phyloP scores from a whole-genome alignment of 805 yeast genomes.

The Wickerhamiella kurtzmanii region DNA sequence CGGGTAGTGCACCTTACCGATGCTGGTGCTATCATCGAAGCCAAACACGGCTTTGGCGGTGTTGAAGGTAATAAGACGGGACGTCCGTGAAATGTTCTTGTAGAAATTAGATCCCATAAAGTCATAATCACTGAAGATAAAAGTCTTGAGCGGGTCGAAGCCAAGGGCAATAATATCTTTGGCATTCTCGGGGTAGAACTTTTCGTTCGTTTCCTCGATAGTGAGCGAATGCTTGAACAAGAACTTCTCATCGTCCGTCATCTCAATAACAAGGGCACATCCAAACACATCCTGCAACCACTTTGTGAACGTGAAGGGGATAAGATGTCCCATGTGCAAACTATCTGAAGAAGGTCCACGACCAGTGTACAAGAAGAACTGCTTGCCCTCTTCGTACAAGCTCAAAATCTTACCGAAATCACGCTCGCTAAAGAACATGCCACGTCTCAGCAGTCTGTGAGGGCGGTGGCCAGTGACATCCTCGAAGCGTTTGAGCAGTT shows the following conservation, averaged over 20 bases:
- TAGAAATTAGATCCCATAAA: constrained; percentile 91
- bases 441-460: constrained; percentile 79
- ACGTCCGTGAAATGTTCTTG: constrained; percentile 82
- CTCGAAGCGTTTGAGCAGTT: constrained; percentile 61
- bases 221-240: constrained; percentile 82
- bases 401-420: constrained; percentile 53
- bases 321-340: constrained; percentile 94
- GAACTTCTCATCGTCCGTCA: constrained; percentile 95
- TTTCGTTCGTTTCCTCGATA: constrained; percentile 66
- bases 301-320: constrained; percentile 88
- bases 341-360: constrained; percentile 92
- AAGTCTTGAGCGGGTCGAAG: constrained; percentile 87
- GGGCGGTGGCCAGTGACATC: constrained; percentile 81
- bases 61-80: constrained; percentile 92
- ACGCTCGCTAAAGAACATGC: constrained; percentile 84
- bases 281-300: constrained; percentile 98
- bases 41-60: constrained; percentile 97
- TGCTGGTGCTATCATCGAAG: constrained; percentile 84
- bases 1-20: constrained; percentile 91
- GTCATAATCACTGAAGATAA: constrained; percentile 81
- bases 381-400: constrained; percentile 86
- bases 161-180: constrained; percentile 91
- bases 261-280: constrained; percentile 82
- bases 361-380: constrained; percentile 91
- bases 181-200: constrained; percentile 68